Conservation (phyloP, 2,329 filamentous ascomycete genomes). For the Huntiella abstrusa region DNA sequence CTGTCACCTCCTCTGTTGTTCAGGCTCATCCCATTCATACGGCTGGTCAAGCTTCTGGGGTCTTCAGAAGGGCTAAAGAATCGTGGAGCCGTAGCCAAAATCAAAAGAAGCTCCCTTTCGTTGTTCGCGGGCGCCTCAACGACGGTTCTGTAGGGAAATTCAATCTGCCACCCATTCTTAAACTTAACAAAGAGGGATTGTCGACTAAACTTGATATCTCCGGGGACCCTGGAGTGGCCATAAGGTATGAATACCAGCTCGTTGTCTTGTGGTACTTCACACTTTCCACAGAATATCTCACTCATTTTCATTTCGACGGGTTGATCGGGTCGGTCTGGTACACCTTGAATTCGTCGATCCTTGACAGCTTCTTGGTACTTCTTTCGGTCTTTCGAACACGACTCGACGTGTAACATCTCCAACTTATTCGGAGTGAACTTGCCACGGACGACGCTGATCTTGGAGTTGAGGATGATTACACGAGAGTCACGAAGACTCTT, state of each 20-base stretch:
- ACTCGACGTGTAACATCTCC: constrained; percentile 16
- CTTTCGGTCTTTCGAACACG: constrained; percentile 12
- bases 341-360: constrained; percentile 12
- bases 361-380: constrained; percentile 9
- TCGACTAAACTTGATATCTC: constrained; percentile 24
- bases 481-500: constrained; percentile 14
- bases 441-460: constrained; percentile 19
- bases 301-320: constrained; percentile 12
- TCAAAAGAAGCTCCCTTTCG: constrained; percentile 26
- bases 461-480: constrained; percentile 16
- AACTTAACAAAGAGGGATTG: constrained; percentile 23
- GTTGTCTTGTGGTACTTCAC: constrained; percentile 20
- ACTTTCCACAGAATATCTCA: constrained; percentile 28
- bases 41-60: not conserved
- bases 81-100: constrained; percentile 31
- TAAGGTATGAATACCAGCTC: constrained; percentile 27
- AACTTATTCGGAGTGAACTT: constrained; percentile 16
- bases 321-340: constrained; percentile 8
- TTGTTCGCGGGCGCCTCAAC: constrained; percentile 24
- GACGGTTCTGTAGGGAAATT: constrained; percentile 31
- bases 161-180: constrained; percentile 18
- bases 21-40: not conserved
- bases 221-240: constrained; percentile 18
- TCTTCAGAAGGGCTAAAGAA: constrained; percentile 22
- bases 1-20: not conserved